Evolutionary conservation across 2,329 filamentous ascomycete species (phyloP).

Genomic region (Chaetothyriales sp.): DNA sequence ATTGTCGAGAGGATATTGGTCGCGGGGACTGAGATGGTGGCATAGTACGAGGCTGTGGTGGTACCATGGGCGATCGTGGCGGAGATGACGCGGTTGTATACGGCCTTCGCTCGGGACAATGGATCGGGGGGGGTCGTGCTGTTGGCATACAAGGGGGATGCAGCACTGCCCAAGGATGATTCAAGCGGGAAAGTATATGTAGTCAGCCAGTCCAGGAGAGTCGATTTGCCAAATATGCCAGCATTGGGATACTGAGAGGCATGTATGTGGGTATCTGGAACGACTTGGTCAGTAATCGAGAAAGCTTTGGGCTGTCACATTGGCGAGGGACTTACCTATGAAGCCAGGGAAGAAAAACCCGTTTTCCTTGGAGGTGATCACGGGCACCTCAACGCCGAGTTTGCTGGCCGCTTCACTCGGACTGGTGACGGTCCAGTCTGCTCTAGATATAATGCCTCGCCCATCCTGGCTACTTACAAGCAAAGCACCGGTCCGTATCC

Average conservation of each 20-base stretch:
- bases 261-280: slow-evolving; percentile 84
- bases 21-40: slow-evolving; percentile 69
- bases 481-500: slow-evolving; percentile 15
- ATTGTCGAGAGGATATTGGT: slow-evolving; percentile 87
- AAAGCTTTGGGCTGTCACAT: not conserved
- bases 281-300: slow-evolving; percentile 8
- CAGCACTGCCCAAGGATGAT: slow-evolving; percentile 46
- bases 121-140: slow-evolving; percentile 22
- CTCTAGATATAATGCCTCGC: slow-evolving; percentile 13
- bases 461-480: slow-evolving; percentile 14
- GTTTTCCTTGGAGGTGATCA: slow-evolving; percentile 5
- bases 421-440: slow-evolving; percentile 13
- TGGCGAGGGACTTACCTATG: slow-evolving; percentile 24
- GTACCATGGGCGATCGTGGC: slow-evolving; percentile 81
- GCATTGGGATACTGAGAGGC: slow-evolving; percentile 89
- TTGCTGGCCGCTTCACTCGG: slow-evolving; percentile 10
- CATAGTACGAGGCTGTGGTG: slow-evolving; percentile 88
- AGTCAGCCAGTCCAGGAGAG: slow-evolving; percentile 83
- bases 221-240: slow-evolving; percentile 86
- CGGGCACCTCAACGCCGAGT: slow-evolving; percentile 11
- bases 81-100: slow-evolving; percentile 66
- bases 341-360: slow-evolving; percentile 29
- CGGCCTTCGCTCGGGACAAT: slow-evolving; percentile 47
- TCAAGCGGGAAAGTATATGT: slow-evolving; percentile 94
- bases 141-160: slow-evolving; percentile 18